phyloP scores from a whole-genome alignment of 768 basidiomycete genomes.

The Russula sp. region DNA sequence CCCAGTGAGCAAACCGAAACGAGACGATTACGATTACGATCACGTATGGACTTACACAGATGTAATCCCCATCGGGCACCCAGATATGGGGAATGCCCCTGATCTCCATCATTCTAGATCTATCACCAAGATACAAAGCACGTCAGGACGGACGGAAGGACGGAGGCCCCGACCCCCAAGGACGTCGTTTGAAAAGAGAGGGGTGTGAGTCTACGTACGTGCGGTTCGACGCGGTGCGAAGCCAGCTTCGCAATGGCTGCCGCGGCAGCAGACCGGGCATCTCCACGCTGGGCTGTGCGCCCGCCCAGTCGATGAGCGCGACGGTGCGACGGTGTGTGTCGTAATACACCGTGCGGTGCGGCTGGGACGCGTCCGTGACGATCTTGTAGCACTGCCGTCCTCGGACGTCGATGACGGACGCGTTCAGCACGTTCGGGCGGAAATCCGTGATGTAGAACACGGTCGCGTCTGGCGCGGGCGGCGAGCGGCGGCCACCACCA shows the following conservation, averaged over 20 bases:
- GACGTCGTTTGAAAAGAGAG: not conserved
- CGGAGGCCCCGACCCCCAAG: no score
- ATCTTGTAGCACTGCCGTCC: slow-evolving; percentile 12
- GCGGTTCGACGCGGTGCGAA: slow-evolving; percentile 10
- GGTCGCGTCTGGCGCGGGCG: not conserved
- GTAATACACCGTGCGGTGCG: slow-evolving; percentile 12
- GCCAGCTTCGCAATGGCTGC: slow-evolving; percentile 16
- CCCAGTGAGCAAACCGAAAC: not conserved
- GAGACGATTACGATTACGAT: not conserved
- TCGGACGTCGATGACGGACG: slow-evolving; percentile 18
- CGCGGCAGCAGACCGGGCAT: slow-evolving; percentile 19
- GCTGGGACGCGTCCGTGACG: slow-evolving; percentile 16
- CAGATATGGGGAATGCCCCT: slow-evolving; percentile 17
- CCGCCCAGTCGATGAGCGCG: slow-evolving; percentile 19
- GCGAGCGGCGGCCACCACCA: not conserved
- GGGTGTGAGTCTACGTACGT: slow-evolving; percentile 4
- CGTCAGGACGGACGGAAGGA: not conserved
- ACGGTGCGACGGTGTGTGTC: slow-evolving; percentile 17
- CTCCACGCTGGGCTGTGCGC: slow-evolving; percentile 10
- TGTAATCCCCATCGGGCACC: slow-evolving; percentile 19
- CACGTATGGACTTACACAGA: slow-evolving; percentile 13
- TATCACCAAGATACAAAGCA: not conserved
- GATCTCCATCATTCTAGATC: slow-evolving; percentile 19
- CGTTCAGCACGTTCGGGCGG: slow-evolving; percentile 21
- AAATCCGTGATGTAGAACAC: slow-evolving; percentile 15